These are phyloP conservation scores for Zygosaccharomyces bailii DNA, from an alignment of 805 yeast genomes.

Conservation along the genomic window DNA sequence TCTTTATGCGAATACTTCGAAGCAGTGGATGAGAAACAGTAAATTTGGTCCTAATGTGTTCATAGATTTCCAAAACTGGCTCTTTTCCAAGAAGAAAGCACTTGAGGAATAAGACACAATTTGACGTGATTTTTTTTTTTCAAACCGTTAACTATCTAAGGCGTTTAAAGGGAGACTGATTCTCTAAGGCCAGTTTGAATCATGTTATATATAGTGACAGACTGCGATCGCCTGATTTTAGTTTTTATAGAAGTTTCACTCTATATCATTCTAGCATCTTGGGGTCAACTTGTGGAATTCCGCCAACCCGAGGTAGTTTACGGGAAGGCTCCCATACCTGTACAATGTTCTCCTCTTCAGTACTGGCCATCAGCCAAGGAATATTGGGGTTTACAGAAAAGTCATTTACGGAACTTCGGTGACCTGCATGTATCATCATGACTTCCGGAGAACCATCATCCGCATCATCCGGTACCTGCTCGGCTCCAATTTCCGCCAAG, in stretches of 20 bases:
- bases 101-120: constrained; percentile 2
- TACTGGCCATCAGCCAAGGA: constrained; percentile 73
- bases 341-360: constrained; percentile 44
- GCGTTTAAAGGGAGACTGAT: not conserved
- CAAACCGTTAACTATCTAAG: constrained; percentile 1
- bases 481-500: constrained; percentile 72
- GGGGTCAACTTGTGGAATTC: constrained; percentile 18
- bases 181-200: not conserved
- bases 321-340: constrained; percentile 45
- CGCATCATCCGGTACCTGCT: constrained; percentile 80
- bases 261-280: constrained; percentile 18
- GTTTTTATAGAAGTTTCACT: too few species aligned
- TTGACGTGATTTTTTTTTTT: too few species aligned
- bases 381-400: constrained; percentile 61
- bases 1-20: constrained; percentile 53
- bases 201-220: too few species aligned
- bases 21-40: constrained; percentile 51
- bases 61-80: constrained; percentile 79
- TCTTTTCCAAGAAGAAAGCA: constrained; percentile 47
- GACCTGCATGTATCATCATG: constrained; percentile 91
- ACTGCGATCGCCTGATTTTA: too few species aligned
- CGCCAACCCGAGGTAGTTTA: constrained; percentile 35
- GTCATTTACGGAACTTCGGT: constrained; percentile 72
- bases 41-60: constrained; percentile 43
- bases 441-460: constrained; percentile 90